Evolutionary conservation across 257 asterid species (phyloP), one percentile per base, ranked within the genome.

Genomic region (Forsythia viridissima): DNA sequence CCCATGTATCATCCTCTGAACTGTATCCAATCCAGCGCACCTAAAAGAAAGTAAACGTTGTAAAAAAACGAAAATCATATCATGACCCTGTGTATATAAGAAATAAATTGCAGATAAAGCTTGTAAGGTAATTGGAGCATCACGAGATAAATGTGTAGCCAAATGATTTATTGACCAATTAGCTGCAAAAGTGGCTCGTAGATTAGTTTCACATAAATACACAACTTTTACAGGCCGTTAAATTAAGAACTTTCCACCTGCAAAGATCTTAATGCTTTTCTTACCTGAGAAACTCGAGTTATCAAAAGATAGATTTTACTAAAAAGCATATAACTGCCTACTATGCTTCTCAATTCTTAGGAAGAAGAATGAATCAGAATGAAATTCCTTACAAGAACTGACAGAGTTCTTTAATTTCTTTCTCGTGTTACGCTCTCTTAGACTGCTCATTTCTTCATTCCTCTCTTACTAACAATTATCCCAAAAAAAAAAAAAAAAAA

Each of bases 21-120:
- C 85, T 85, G 81, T 87, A 87, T 74, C 91, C 91, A 52, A 74
- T 70, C 91, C 91, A 87, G 3, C 91, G 83, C 82, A 87, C 87
- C 91, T 87, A 70, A 75, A 83, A 81, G 82, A 72, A 48, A 71
- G 74, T 78, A 55, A 76, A 71, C 55, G 59, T 76, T 36, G 74
- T 79, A 70, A 43, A 76, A 48, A 42, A 46, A 55, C 63, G 73
- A 13, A 74, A 71, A 71, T 34, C 40, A 46, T 41, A 55, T 34
- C 55, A 15, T 37, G 40, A 6, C 46, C 46, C 34, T 9, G 20
- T 41, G 48, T 34, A 34, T 30, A 46, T 51, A 48, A 20, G 36
- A n/a, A 63, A 48, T 69, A 78, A 43, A 65, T 74, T 55, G 63
- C 51, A 51, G 52, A 69, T 2, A 57, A 20, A 57, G 65, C 65